Conservation (phyloP, 2,329 filamentous ascomycete species). For the Stagonosporopsis cucurbitacearum region DNA sequence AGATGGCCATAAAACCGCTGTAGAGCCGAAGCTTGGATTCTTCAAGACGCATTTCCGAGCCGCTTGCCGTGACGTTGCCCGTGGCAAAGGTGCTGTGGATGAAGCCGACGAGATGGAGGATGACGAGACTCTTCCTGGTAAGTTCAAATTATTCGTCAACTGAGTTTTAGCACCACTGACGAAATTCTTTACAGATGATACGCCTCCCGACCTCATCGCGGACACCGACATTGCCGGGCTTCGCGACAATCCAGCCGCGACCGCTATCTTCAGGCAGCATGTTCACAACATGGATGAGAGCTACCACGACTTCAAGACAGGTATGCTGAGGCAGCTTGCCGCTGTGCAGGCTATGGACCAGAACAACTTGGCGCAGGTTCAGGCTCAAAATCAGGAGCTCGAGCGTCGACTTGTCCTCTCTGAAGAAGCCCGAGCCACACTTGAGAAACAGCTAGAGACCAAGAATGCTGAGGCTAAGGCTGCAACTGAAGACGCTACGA, state of each 20-base stretch:
- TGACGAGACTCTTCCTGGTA: not conserved
- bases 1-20: not conserved
- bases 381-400: not conserved
- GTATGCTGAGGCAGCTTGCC: not conserved
- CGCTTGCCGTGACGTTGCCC: conserved; percentile 3
- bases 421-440: not conserved
- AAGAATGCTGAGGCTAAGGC: not conserved
- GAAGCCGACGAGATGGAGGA: not conserved
- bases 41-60: conserved; percentile 7
- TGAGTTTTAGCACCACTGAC: not conserved
- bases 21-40: not conserved
- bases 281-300: conserved; percentile 2
- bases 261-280: not conserved
- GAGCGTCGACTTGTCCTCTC: not conserved
- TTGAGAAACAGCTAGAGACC: not conserved
- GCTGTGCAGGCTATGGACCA: not conserved
- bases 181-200: not conserved
- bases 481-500: not conserved
- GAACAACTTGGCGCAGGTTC: not conserved
- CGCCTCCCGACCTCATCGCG: not conserved
- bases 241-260: not conserved
- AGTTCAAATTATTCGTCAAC: too few relatives aligned
- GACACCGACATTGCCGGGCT: not conserved
- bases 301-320: conserved; percentile 9
- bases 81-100: not conserved